Conservation (phyloP, 495 filamentous ascomycete genomes). For the Talaromyces stipitatus region DNA sequence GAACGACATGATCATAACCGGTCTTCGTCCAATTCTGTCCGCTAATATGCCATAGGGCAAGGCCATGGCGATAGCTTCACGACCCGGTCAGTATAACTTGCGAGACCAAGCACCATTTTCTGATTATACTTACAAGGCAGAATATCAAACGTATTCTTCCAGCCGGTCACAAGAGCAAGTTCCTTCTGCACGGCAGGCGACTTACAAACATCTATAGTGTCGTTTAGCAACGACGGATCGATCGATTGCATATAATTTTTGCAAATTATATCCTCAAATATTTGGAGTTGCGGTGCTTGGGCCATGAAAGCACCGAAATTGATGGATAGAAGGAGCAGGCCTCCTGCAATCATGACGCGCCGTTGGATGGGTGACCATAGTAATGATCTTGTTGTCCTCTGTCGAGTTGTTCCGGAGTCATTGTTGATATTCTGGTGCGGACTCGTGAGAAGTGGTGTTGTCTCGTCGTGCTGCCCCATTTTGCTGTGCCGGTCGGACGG, state of each 20-base stretch:
- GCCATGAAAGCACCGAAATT: not conserved
- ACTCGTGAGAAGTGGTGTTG: not conserved
- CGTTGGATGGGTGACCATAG: not conserved
- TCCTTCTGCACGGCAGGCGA: conserved; percentile 35
- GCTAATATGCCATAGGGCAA: conserved; percentile 26
- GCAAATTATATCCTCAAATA: not conserved
- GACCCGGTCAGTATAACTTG: not conserved
- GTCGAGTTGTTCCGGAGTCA: not conserved
- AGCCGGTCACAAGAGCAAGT: conserved; percentile 32
- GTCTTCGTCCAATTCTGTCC: conserved; percentile 38
- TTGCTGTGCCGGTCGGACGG: not conserved
- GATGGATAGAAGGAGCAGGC: not conserved
- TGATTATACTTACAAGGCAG: conserved; percentile 21
- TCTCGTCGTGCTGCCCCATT: not conserved
- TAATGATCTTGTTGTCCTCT: not conserved
- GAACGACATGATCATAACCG: conserved; percentile 26
- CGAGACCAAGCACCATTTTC: not conserved
- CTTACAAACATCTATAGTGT: conserved; percentile 21
- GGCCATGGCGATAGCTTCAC: conserved; percentile 18
- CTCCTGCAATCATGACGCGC: not conserved
- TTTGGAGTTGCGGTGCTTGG: not conserved
- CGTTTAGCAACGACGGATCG: not conserved
- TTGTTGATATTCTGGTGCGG: not conserved
- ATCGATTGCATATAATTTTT: not conserved
- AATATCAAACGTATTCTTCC: conserved; percentile 30